Conservation (phyloP, 176 grass and related monocot species). For the Calamus simplicifolius region DNA sequence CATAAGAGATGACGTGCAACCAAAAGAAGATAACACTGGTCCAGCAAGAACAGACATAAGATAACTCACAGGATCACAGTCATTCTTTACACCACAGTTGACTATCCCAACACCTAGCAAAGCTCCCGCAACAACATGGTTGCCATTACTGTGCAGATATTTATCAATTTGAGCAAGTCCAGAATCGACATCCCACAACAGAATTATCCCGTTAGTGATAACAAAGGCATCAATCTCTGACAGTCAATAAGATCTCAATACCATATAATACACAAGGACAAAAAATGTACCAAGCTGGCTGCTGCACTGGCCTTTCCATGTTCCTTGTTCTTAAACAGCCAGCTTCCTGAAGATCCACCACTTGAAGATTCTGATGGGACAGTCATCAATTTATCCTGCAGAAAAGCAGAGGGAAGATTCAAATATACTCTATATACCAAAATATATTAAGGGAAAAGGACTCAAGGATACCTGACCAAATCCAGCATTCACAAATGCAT, state of each 20-base stretch:
- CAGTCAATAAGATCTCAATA: too few species aligned
- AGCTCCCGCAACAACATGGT: conserved; percentile 95
- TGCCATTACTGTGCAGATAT: conserved; percentile 78
- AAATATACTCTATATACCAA: too few species aligned
- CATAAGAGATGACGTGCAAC: too few species aligned
- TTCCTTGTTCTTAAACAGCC: conserved; percentile 99
- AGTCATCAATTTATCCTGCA: conserved; percentile 98
- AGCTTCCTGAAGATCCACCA: conserved; percentile 67
- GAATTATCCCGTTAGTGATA: conserved; percentile 67
- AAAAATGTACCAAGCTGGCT: conserved; percentile 71
- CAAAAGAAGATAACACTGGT: too few species aligned
- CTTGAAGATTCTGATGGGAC: conserved; percentile 66
- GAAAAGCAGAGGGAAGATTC: conserved; percentile 7
- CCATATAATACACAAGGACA: background rate
- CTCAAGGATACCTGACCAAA: conserved; percentile 74
- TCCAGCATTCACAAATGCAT: conserved; percentile 99
- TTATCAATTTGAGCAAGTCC: conserved; percentile 92
- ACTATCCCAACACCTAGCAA: conserved; percentile 88
- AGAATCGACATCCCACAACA: conserved; percentile 86
- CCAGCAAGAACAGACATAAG: background rate
- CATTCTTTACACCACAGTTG: conserved; percentile 86
- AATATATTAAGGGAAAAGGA: background rate
- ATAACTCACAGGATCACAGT: conserved; percentile 81
- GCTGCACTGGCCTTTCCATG: conserved; percentile 93
- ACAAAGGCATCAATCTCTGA: background rate